Conservation (phyloP, 2,329 filamentous ascomycete species). For the Sporothrix globosa region DNA sequence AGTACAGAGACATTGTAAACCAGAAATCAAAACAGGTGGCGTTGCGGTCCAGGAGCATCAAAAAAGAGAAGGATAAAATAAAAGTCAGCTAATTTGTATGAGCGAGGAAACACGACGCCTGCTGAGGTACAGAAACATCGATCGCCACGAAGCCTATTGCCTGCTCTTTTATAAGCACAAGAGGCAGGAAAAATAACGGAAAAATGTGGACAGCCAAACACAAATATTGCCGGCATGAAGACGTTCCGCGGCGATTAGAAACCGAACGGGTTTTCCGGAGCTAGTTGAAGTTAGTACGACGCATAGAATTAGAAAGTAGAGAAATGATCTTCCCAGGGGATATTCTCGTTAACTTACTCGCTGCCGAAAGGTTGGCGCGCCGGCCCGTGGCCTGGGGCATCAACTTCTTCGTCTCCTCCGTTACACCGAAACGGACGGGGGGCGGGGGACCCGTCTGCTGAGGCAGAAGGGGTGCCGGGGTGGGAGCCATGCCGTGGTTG, state of each 20-base stretch:
- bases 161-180: background rate
- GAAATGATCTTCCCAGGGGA: background rate
- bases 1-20: background rate
- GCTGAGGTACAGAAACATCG: conserved; percentile 24
- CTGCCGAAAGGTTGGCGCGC: conserved; percentile 87
- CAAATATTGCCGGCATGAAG: background rate
- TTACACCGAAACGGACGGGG: conserved; percentile 84
- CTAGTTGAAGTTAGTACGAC: conserved; percentile 30
- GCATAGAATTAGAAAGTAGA: background rate
- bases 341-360: conserved; percentile 74
- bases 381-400: conserved; percentile 84
- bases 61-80: background rate
- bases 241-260: conserved; percentile 36
- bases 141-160: background rate
- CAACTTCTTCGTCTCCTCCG: conserved; percentile 72
- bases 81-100: background rate
- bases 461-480: conserved; percentile 66
- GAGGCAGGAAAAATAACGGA: background rate
- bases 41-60: background rate
- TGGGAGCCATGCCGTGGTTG: conserved; percentile 47
- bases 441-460: conserved; percentile 87
- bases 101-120: conserved; percentile 12
- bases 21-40: background rate
- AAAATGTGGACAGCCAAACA: no score
- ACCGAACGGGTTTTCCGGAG: conserved; percentile 43